Percentiles rank a stretch among this genome's conserved stretches.
Conservation (phyloP, 305 asterid genomes). For the Fraxinus nigra region DNA sequence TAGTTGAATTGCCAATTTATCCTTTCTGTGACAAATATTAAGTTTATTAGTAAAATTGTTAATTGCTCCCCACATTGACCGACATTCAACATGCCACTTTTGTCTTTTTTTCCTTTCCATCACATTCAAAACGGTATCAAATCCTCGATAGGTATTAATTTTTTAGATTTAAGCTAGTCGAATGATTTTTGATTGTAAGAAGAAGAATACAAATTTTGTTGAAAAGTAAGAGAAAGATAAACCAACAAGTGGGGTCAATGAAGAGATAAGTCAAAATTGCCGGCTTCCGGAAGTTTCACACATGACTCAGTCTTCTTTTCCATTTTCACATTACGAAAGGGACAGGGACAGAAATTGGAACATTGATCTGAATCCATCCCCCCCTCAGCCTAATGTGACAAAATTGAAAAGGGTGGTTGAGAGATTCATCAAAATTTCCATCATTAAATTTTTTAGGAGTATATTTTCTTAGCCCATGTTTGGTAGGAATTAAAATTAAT, state of each 20-base stretch:
- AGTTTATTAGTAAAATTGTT: not conserved
- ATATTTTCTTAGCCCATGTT: no score
- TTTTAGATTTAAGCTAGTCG: not conserved
- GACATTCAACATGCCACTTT: no score
- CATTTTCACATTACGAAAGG: not conserved
- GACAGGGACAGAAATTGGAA: constrained; percentile 28
- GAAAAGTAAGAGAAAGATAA: not conserved
- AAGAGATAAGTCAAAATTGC: constrained; percentile 29
- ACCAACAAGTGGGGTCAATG: not conserved
- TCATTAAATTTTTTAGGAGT: not conserved
- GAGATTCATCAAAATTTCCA: not conserved
- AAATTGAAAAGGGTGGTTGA: not conserved
- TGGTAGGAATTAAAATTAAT: no score
- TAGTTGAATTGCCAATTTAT: not conserved
- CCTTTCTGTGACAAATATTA: no score
- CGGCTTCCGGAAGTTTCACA: constrained; percentile 31
- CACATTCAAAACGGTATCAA: no score
- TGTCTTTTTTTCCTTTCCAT: no score
- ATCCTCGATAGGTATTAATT: no score
- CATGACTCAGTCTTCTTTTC: not conserved
- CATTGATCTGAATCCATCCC: constrained; percentile 17
- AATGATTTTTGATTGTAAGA: not conserved
- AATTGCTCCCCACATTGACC: not conserved
- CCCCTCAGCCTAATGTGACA: not conserved
- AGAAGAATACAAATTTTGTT: not conserved